Percentiles rank a stretch among this genome's conserved stretches.
These are phyloP conservation scores for Lotmaria passim DNA, from an alignment of 208 protist genomes.

Conservation along the genomic window DNA sequence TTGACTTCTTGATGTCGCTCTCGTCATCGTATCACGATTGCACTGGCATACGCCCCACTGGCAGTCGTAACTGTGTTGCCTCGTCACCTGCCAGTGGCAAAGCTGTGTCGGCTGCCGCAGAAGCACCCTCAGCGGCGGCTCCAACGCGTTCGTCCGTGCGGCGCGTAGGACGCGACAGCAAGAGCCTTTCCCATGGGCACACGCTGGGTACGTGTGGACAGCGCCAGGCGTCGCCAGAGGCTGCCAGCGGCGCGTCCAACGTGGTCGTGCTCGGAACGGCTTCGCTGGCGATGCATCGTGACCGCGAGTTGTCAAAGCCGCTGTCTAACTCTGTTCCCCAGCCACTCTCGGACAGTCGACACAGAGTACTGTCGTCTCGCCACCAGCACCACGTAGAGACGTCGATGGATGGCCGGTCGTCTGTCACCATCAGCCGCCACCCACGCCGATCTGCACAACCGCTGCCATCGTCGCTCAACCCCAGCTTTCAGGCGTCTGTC, in stretches of 20 bases:
- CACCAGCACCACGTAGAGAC: not conserved
- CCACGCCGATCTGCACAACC: conserved; percentile 4
- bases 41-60: not conserved
- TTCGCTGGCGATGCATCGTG: not conserved
- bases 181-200: not conserved
- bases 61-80: not conserved
- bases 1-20: conserved; percentile 11
- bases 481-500: not conserved
- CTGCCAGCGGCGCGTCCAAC: not conserved
- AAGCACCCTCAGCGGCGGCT: not conserved
- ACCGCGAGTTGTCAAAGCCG: not conserved
- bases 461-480: not conserved
- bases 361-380: not conserved
- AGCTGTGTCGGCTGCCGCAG: too few species aligned
- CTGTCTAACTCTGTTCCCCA: not conserved
- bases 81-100: too few species aligned
- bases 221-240: conserved; percentile 3
- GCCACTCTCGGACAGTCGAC: not conserved
- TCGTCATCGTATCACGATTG: conserved; percentile 21
- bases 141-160: conserved; percentile 9
- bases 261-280: conserved; percentile 7
- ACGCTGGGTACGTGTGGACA: not conserved
- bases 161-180: not conserved
- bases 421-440: not conserved
- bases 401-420: not conserved